These are phyloP conservation scores for Macaranga tanarius DNA, from an alignment of 441 rosid genomes.

Conservation along the genomic window DNA sequence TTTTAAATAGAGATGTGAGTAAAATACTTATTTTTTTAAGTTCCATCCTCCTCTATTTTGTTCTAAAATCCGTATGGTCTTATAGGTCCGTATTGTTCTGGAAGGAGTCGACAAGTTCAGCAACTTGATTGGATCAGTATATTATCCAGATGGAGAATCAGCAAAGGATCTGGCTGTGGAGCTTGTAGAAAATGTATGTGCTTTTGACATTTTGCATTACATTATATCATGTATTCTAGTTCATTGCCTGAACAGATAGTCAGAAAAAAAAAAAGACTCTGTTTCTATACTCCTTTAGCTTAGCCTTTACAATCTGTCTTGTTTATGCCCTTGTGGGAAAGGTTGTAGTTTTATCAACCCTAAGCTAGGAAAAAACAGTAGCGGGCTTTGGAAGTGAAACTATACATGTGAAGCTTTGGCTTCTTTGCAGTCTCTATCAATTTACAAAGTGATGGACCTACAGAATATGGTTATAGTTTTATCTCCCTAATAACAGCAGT, in stretches of 20 bases:
- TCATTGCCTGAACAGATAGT: background rate
- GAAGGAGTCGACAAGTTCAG: conserved; percentile 95
- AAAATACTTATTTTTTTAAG: conserved; percentile 11
- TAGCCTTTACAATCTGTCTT: background rate
- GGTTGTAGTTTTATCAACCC: background rate
- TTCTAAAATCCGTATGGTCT: conserved; percentile 33
- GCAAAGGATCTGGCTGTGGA: conserved; percentile 89
- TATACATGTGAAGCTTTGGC: background rate
- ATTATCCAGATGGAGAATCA: conserved; percentile 80
- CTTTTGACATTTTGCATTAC: conserved; percentile 12
- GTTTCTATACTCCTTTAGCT: background rate
- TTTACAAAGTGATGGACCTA: background rate
- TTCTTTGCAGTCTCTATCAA: background rate
- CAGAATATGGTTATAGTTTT: background rate
- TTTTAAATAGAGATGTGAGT: conserved; percentile 81
- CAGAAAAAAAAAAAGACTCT: background rate
- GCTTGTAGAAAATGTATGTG: conserved; percentile 85
- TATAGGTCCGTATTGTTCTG: conserved; percentile 90
- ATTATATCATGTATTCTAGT: background rate
- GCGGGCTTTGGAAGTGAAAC: background rate
- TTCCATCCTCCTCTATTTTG: conserved; percentile 6
- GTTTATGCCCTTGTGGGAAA: background rate
- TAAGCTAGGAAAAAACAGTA: background rate
- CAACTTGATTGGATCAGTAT: conserved; percentile 90
- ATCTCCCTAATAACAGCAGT: background rate